phyloP scores from a whole-genome alignment of 1,284 basidiomycete species.

The Ganoderma lingzhi region DNA sequence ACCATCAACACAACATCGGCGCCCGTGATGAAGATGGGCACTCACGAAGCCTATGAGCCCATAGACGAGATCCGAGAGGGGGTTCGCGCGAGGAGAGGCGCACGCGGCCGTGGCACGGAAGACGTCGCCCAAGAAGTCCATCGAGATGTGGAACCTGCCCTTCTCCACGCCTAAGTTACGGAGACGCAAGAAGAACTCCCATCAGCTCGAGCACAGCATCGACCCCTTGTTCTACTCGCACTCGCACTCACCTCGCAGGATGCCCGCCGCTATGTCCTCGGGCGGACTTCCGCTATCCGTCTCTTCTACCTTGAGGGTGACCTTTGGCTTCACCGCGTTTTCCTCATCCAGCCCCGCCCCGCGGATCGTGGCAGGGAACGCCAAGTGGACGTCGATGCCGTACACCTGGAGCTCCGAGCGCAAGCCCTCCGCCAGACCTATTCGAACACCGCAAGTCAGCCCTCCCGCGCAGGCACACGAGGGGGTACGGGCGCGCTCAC shows the following conservation, averaged over 20 bases:
- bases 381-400: conserved; percentile 84
- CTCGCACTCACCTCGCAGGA: conserved; percentile 14
- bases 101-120: conserved; percentile 80
- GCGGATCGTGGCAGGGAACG: conserved; percentile 88
- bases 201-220: not conserved
- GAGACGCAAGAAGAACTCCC: not conserved
- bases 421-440: conserved; percentile 88
- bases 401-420: conserved; percentile 87
- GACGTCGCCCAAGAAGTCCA: conserved; percentile 73
- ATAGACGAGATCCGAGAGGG: conserved; percentile 62
- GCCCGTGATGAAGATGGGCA: conserved; percentile 15
- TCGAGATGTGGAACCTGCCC: conserved; percentile 82
- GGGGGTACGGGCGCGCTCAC: conserved; percentile 47
- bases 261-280: conserved; percentile 67
- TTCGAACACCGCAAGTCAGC: not conserved
- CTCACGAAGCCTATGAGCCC: conserved; percentile 56
- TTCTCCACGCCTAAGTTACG: conserved; percentile 67
- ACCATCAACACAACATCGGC: not conserved
- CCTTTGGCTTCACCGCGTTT: conserved; percentile 82
- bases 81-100: conserved; percentile 69
- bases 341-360: conserved; percentile 86
- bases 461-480: not conserved
- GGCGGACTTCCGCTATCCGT: conserved; percentile 74
- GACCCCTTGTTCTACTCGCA: not conserved
- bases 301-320: conserved; percentile 87